Evolutionary conservation across 192 early-diverging fungal genomes (phyloP), one percentile per base, ranked within the genome.

Genomic region (Coemansia sp.): DNA sequence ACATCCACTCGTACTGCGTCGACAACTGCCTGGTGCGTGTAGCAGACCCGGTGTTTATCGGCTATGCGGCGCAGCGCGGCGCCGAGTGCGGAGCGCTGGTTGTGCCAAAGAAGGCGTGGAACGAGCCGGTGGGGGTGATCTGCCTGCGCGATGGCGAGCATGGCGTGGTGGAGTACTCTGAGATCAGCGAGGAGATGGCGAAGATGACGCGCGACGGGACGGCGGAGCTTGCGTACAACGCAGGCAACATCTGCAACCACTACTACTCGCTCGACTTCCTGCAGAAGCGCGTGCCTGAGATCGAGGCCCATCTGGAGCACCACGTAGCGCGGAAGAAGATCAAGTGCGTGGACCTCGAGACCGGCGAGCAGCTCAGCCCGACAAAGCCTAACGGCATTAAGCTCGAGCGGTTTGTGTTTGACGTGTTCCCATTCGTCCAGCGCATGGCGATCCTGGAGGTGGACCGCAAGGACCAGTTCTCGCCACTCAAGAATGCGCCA

Each of bases 301-400:
- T 97, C 67, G 95, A 96, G 74, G 75, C 73, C 55, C 70, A 85
- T 59, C 87, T 99, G 10, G 93, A 98, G 81, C 97, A 95, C 85
- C 97, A 99, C 76, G 88, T 98, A 67, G 97, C 97, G 7, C 86
- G 89, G 74, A 99, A 99, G 86, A 99, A 99, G 89, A 97, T 99
- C 84, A 93, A 92, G 83, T 86, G 89, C 73, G 74, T 93, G 25
- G 91, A 97, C 65, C 59, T 88, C n/a, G 77, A 82, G 35, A 86
- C 91, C 9, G 95, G 94, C 46, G 85, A 88, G 63, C 61, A 75
- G 29, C 68, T 91, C 46, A 66, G 75, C 0, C 97, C 97, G 22
- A 86, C 81, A 45, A 87, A 87, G 65, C 88, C 89, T 75, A 98
- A 96, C 69, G 97, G 95, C 52, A 95, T 99, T 87, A 99, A 99